Base-by-base conservation (phyloP, 352 stramenopile genomes). In the Plasmopara halstedii region DNA sequence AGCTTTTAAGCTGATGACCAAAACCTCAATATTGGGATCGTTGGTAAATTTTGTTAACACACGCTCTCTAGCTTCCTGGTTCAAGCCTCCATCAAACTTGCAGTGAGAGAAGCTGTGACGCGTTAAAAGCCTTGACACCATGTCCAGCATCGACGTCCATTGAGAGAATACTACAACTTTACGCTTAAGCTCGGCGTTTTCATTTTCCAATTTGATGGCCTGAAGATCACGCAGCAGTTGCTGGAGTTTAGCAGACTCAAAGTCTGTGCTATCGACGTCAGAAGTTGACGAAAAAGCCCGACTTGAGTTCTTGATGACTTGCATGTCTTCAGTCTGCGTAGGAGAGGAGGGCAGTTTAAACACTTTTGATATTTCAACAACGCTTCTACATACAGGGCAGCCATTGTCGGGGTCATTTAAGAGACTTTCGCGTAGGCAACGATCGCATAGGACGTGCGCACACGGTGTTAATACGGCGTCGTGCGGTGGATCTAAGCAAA, bases 81-180 rank as follows among this genome's bases (percentile, higher is more conserved):
- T 66, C 62, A 95, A 60, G 4, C 58, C 60, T 18, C 87, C 87
- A 37, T 94, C 80, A 46, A 96, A 90, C 26, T 71, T 60, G 38
- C 69, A 70, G 50, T 78, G 63, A 2, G 55, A 42, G 38, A 89
- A 87, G 6, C 61, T 49, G 25, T 83, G 55, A 19, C 67, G 50
- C 6, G 44, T 40, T 6, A 95, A 62, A 19, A 84, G 52, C 34
- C 62, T 51, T 26, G 71, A 62, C 6, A 95, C 68, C 66, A 95
- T 77, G 34, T 93, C 73, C 6, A 96, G 72, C 75, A 94, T 94
- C 23, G 76, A 72, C 20, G 79, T 94, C 79, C 84, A 96, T 60
- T 96, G 86, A 7, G 82, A 95, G 41, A 96, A 96, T 8, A 95
- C 74, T 1, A 96, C 73, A 21, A 92, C 74, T 43, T 96, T 96